Conservation (phyloP, 2,329 filamentous ascomycete species). For the Zalaria obscura region DNA sequence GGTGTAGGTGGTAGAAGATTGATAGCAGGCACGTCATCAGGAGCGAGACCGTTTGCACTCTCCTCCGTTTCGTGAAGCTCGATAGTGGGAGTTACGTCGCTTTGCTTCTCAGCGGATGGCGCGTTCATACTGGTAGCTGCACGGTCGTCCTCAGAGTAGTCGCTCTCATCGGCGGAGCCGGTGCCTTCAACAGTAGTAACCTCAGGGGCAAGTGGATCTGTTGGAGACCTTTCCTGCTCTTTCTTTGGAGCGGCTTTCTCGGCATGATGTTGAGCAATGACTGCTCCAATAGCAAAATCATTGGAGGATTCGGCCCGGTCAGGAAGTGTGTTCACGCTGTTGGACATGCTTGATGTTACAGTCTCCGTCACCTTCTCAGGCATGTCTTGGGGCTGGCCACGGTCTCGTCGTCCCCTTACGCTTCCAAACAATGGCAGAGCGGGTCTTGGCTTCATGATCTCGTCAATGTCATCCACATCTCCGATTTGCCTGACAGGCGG, state of each 20-base stretch:
- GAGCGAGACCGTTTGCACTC: no score
- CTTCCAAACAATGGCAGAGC: slow-evolving; percentile 64
- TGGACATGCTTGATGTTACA: slow-evolving; percentile 21
- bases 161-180: slow-evolving; percentile 41
- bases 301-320: slow-evolving; percentile 38
- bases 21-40: slow-evolving; percentile 15
- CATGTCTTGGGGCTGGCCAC: slow-evolving; percentile 21
- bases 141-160: slow-evolving; percentile 8
- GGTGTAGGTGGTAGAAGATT: slow-evolving; percentile 21
- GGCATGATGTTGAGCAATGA: slow-evolving; percentile 41
- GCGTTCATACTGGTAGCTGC: not conserved
- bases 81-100: no score
- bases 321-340: slow-evolving; percentile 18
- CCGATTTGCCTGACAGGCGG: slow-evolving; percentile 16
- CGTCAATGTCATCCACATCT: slow-evolving; percentile 41
- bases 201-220: slow-evolving; percentile 55
- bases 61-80: no score
- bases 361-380: slow-evolving; percentile 39
- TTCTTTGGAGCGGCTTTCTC: slow-evolving; percentile 20
- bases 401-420: slow-evolving; percentile 46
- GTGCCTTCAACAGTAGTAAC: slow-evolving; percentile 55
- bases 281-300: slow-evolving; percentile 43
- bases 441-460: slow-evolving; percentile 59
- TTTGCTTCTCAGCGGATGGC: not conserved
- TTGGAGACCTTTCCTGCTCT: slow-evolving; percentile 24